Evolutionary conservation across 192 early-diverging fungal species (phyloP).

Genomic region (Spizellomyces sp.): DNA sequence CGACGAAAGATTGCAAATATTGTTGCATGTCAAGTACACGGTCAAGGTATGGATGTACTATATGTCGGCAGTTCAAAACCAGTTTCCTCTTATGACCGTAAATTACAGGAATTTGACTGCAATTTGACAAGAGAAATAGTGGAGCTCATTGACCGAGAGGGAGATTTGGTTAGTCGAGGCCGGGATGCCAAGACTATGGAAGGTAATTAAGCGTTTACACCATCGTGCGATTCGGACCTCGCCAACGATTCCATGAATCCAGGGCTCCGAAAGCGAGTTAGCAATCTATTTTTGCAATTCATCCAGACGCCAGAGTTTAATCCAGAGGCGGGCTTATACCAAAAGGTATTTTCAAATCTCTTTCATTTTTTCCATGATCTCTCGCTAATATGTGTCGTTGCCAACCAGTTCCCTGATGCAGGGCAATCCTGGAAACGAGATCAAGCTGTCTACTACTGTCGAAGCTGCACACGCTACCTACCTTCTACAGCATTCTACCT

Average conservation of each 20-base stretch:
- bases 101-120: constrained; percentile 61
- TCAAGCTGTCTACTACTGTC: constrained; percentile 60
- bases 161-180: constrained; percentile 59
- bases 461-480: constrained; percentile 58
- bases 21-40: constrained; percentile 66
- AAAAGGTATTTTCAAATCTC: constrained; percentile 35
- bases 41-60: constrained; percentile 53
- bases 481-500: constrained; percentile 64
- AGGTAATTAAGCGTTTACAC: constrained; percentile 31
- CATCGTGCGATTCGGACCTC: neutral
- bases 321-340: constrained; percentile 52
- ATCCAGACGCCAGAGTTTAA: constrained; percentile 65
- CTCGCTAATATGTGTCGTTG: constrained; percentile 7
- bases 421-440: constrained; percentile 55
- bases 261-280: constrained; percentile 57
- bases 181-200: constrained; percentile 53
- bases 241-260: neutral
- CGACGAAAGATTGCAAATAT: constrained; percentile 60
- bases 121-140: constrained; percentile 59
- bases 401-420: constrained; percentile 47
- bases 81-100: neutral
- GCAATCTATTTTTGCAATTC: constrained; percentile 61
- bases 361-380: neutral
- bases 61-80: neutral
- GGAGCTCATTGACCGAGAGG: constrained; percentile 62